A percentile compares a stretch with the other conserved stretches of the same genome.
Conservation (phyloP, 2,329 filamentous ascomycete genomes). For the Aspergillus sergii region DNA sequence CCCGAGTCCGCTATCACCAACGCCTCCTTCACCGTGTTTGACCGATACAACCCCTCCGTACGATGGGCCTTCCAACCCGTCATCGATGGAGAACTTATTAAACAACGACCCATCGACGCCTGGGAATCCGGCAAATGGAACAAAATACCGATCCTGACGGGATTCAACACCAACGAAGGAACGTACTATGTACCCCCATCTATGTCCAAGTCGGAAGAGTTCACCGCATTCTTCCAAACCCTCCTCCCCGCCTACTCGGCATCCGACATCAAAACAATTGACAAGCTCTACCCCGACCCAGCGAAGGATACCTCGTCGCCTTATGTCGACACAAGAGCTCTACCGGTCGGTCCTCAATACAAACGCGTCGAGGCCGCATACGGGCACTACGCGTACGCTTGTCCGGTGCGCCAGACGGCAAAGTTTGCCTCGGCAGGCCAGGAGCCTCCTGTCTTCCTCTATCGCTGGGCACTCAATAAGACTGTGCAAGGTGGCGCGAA, state of each 20-base stretch:
- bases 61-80: slow-evolving; percentile 69
- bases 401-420: slow-evolving; percentile 52
- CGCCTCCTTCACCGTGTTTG: slow-evolving; percentile 48
- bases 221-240: slow-evolving; percentile 61
- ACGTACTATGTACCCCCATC: slow-evolving; percentile 61
- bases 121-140: slow-evolving; percentile 59
- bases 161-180: slow-evolving; percentile 72
- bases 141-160: slow-evolving; percentile 66
- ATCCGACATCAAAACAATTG: slow-evolving; percentile 57
- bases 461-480: slow-evolving; percentile 57
- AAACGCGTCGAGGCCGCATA: slow-evolving; percentile 55
- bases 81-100: slow-evolving; percentile 64
- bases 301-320: slow-evolving; percentile 35
- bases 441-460: slow-evolving; percentile 50
- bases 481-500: slow-evolving; percentile 49
- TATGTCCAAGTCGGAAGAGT: slow-evolving; percentile 53
- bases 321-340: slow-evolving; percentile 26
- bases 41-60: slow-evolving; percentile 50
- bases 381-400: slow-evolving; percentile 54
- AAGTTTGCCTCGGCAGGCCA: slow-evolving; percentile 36
- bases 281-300: slow-evolving; percentile 66
- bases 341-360: slow-evolving; percentile 53
- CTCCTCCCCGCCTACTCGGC: slow-evolving; percentile 62
- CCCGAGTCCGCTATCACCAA: slow-evolving; percentile 38
- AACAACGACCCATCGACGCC: slow-evolving; percentile 60